Percentiles rank a stretch among this genome's conserved stretches.
phyloP scores from a whole-genome alignment of 176 grass and related monocot species.

The Avena atlantica region DNA sequence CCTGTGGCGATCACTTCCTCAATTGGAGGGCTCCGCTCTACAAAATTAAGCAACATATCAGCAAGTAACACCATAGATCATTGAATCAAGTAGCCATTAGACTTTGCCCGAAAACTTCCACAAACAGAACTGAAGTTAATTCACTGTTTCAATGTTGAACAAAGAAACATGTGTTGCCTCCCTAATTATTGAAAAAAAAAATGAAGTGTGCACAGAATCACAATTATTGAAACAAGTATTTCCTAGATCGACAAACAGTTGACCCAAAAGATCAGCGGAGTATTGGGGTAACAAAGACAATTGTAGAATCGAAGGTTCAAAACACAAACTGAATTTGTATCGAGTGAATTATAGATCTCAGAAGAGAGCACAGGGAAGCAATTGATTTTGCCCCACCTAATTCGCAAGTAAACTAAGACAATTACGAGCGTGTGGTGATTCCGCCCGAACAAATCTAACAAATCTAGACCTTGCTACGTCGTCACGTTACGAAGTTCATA shows the following conservation, averaged over 20 bases:
- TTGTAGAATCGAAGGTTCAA: background rate
- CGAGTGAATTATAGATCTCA: background rate
- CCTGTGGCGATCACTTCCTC: slow-evolving; percentile 91
- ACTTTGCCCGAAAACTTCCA: background rate
- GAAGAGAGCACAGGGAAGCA: background rate
- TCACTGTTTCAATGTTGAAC: background rate
- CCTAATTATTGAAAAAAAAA: background rate
- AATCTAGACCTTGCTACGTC: background rate
- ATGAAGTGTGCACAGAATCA: background rate
- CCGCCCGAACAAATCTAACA: background rate
- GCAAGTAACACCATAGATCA: background rate
- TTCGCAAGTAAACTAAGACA: slow-evolving; percentile 19
- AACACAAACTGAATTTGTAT: background rate
- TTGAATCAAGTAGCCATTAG: background rate
- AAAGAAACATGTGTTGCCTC: background rate
- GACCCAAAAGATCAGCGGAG: background rate
- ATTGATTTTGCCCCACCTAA: background rate
- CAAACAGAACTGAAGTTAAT: background rate
- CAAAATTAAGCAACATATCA: slow-evolving; percentile 38
- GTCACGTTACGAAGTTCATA: background rate
- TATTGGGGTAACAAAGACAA: background rate
- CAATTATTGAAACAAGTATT: slow-evolving; percentile 1
- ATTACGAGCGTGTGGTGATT: background rate
- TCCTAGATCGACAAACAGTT: background rate
- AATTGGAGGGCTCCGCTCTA: slow-evolving; percentile 88